Evolutionary conservation across 768 basidiomycete species (phyloP), one percentile per base, ranked within the genome.

Genomic region (Neoboletus brunneissimus): DNA sequence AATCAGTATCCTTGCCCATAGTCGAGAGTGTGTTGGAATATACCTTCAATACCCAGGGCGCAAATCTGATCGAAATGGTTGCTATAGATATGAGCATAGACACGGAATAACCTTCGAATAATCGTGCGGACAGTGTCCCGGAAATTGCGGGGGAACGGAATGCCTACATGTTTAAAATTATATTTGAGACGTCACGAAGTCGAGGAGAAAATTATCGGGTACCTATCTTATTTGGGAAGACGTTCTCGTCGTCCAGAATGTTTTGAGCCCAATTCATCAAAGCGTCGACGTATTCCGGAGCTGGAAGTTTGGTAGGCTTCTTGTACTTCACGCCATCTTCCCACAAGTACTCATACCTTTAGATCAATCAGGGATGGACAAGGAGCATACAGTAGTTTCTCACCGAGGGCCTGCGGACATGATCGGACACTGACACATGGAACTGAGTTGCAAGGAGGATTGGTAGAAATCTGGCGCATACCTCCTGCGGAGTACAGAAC

Each of bases 31-130:
- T 18, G 25, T 16, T 13, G 15, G 7, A 49, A 34, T 77, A 40
- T 58, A 96, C 96, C 96, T 83, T 99, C 97, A 51, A 99, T 98
- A 6, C 95, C 95, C 45, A 99, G 76, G 15, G 97, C 97, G 71
- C 96, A 98, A 56, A 98, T 92, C 65, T 98, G 96, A 66, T 98
- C 97, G 72, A 99, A 98, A 73, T 99, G 97, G 63, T 94, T 96
- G 79, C 94, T 96, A 78, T 99, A 99, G 67, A 98, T 87, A 71
- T 99, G 97, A 20, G 94, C 97, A 70, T 99, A 99, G 41, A 99
- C 91, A 18, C 97, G 84, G 81, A 99, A 99, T 53, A 99, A 73
- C 27, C 97, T 84, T 44, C 97, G 83, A 55, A 93, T 83, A 56
- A 99, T 94, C 11, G 91, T 93, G 67, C 93, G 88, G 58, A 97